Evolutionary conservation across 2,329 filamentous ascomycete species (phyloP).

Genomic region (Beauveria sp.): DNA sequence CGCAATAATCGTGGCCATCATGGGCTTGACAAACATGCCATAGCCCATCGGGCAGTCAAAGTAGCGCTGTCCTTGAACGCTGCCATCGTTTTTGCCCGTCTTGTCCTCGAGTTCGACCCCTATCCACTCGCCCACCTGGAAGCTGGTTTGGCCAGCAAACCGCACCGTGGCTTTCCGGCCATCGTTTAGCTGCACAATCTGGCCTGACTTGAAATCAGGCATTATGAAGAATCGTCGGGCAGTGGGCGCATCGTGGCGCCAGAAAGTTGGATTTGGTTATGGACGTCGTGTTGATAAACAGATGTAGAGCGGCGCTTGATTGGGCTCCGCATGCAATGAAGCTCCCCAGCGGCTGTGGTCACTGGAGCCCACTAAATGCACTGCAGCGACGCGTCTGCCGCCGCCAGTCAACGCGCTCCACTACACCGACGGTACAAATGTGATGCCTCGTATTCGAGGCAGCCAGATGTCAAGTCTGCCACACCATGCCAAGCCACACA

Average conservation of each 20-base stretch:
- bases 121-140: constrained; percentile 79
- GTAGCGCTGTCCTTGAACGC: constrained; percentile 79
- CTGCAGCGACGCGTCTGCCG: background rate
- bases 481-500: background rate
- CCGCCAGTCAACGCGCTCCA: constrained; percentile 2
- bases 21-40: constrained; percentile 78
- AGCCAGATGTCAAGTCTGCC: background rate
- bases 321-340: background rate
- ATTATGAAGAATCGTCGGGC: constrained; percentile 31
- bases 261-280: background rate
- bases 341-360: background rate
- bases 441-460: constrained; percentile 2
- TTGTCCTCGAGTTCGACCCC: constrained; percentile 80
- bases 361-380: background rate
- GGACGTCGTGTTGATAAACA: background rate
- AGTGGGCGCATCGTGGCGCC: constrained; percentile 26
- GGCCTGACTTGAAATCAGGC: constrained; percentile 56
- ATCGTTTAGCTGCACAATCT: constrained; percentile 72
- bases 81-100: constrained; percentile 88
- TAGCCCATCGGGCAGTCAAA: constrained; percentile 73
- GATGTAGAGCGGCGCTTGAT: background rate
- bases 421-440: background rate
- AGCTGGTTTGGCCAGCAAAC: constrained; percentile 72
- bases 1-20: constrained; percentile 55
- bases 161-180: constrained; percentile 70